These are phyloP conservation scores for Striga asiatica DNA, from an alignment of 257 asterid genomes.

Conservation along the genomic window DNA sequence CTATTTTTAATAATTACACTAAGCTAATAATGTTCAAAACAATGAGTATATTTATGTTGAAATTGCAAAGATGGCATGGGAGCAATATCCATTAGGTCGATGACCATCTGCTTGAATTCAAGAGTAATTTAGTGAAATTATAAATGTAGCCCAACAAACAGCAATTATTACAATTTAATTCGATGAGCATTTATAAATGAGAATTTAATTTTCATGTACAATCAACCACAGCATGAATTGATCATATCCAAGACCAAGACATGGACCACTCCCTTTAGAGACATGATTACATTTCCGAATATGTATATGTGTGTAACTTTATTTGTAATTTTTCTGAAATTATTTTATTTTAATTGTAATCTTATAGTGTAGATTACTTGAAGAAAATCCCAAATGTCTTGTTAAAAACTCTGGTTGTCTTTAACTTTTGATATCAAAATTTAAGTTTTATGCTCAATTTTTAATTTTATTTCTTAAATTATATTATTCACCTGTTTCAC, in stretches of 20 bases:
- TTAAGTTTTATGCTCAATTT: too few species aligned
- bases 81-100: neutral
- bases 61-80: neutral
- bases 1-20: neutral
- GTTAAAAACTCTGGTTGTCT: too few species aligned
- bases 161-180: constrained; percentile 1
- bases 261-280: constrained; percentile 1
- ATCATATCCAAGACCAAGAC: neutral
- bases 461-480: too few species aligned
- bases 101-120: neutral
- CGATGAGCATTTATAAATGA: constrained; percentile 8
- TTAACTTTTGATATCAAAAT: too few species aligned
- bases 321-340: too few species aligned
- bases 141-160: constrained; percentile 7
- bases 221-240: constrained; percentile 2
- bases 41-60: neutral
- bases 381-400: too few species aligned
- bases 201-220: constrained; percentile 14
- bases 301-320: neutral
- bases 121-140: constrained; percentile 5
- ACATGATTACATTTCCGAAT: neutral
- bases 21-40: neutral
- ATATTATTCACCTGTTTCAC: too few species aligned
- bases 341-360: too few species aligned
- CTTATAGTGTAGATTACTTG: too few species aligned